Conservation (phyloP, 768 basidiomycete genomes). For the Leucosporidium creatinivorum region DNA sequence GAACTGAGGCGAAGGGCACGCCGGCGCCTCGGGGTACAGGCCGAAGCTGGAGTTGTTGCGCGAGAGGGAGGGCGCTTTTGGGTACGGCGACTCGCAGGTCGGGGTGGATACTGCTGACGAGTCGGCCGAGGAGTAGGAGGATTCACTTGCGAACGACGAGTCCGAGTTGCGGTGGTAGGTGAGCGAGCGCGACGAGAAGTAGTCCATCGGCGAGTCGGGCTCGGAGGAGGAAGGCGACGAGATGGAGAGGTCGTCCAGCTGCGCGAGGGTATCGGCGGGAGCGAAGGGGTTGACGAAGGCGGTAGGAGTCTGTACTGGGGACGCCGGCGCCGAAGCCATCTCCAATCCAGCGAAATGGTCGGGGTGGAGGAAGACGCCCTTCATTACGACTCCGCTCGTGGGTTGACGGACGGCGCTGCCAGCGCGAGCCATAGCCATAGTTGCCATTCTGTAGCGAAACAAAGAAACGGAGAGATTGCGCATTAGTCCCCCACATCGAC, state of each 20-base stretch:
- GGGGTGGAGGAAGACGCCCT: no score
- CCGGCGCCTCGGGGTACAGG: not conserved
- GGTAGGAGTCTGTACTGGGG: no score
- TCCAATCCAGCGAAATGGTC: no score
- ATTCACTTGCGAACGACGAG: not conserved
- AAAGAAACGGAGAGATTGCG: no score
- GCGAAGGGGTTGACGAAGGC: no score
- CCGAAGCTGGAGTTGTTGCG: slow-evolving; percentile 15
- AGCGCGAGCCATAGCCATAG: no score
- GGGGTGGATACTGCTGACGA: slow-evolving; percentile 18
- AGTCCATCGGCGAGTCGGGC: not conserved
- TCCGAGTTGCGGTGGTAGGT: not conserved
- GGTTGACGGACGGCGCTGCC: no score
- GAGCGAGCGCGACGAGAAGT: not conserved
- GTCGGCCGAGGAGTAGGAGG: not conserved
- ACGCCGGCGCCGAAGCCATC: no score
- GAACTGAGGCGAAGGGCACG: not conserved
- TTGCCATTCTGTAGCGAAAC: no score
- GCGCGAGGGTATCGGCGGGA: no score
- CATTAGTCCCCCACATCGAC: no score
- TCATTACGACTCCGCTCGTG: no score
- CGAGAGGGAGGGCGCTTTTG: slow-evolving; percentile 16
- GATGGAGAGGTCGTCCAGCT: not conserved
- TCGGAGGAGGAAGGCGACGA: not conserved
- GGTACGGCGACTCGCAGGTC: slow-evolving; percentile 5